A percentile compares a stretch with the other conserved stretches of the same genome.
These are phyloP conservation scores for Pseudomassariella vexata DNA, from an alignment of 2,329 filamentous ascomycete species.

Conservation along the genomic window DNA sequence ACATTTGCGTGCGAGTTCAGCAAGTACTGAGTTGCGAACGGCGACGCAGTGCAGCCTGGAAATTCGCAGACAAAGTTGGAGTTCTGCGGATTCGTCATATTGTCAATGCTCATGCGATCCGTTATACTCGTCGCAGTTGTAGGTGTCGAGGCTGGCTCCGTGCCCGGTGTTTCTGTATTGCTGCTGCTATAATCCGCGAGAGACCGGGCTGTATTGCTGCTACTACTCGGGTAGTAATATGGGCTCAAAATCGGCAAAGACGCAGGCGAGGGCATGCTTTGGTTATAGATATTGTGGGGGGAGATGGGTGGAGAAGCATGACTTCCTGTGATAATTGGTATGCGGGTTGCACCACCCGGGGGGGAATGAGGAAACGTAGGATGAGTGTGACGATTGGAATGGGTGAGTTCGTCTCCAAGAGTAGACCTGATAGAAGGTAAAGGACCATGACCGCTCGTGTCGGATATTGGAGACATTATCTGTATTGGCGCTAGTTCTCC, in stretches of 20 bases:
- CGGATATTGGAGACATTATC: constrained; percentile 30
- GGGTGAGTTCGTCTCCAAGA: constrained; percentile 25
- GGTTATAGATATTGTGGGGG: constrained; percentile 39
- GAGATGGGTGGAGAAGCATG: constrained; percentile 44
- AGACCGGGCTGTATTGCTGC: constrained; percentile 24
- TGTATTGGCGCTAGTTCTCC: constrained; percentile 29
- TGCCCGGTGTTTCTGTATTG: constrained; percentile 39
- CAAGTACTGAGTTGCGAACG: constrained; percentile 73
- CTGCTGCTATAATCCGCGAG: constrained; percentile 35
- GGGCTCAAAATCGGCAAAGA: constrained; percentile 33
- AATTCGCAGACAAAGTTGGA: constrained; percentile 54
- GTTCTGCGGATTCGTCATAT: constrained; percentile 44
- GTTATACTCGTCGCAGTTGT: constrained; percentile 32
- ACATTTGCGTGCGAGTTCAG: constrained; percentile 76
- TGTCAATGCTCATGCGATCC: constrained; percentile 55
- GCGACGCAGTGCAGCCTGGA: constrained; percentile 60
- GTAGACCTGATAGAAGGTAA: constrained; percentile 31
- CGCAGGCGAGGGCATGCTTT: constrained; percentile 41
- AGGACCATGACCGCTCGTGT: constrained; percentile 26
- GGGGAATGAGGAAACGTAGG: constrained; percentile 26
- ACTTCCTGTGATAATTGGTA: constrained; percentile 20
- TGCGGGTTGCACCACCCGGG: constrained; percentile 19
- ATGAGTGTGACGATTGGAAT: constrained; percentile 15
- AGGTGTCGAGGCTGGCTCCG: constrained; percentile 38
- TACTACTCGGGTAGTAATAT: constrained; percentile 27